A percentile compares a stretch with the other conserved stretches of the same genome.
Evolutionary conservation across 1,139 yeast species (phyloP).

Genomic region (Waltiozyma sp.): DNA sequence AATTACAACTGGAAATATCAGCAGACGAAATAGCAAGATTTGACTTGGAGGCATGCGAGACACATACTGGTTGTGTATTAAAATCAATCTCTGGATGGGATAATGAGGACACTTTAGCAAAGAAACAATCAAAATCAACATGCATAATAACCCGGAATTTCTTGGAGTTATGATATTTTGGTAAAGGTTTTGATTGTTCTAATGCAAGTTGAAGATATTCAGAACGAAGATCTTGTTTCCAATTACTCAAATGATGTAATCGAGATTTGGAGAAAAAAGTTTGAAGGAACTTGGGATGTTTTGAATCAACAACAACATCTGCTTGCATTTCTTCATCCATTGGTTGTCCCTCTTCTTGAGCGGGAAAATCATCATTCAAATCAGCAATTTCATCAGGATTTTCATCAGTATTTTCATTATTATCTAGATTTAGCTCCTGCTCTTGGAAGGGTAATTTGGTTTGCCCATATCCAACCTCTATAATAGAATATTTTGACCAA

Average conservation of each 20-base stretch:
- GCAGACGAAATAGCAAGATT: conserved; percentile 29
- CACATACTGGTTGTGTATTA: conserved; percentile 59
- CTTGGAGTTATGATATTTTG: conserved; percentile 1
- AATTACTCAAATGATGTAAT: conserved; percentile 74
- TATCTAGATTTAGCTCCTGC: too few species aligned
- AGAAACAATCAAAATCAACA: conserved; percentile 89
- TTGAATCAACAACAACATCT: conserved; percentile 36
- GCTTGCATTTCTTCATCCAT: too few species aligned
- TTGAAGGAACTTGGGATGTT: conserved; percentile 62
- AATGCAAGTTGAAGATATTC: conserved; percentile 29
- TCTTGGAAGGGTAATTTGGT: conserved; percentile 23
- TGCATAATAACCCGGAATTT: conserved; percentile 42
- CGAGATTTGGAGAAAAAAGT: conserved; percentile 73
- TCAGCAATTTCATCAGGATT: too few species aligned
- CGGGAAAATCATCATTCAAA: too few species aligned
- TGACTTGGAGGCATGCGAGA: conserved; percentile 55
- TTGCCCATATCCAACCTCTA: conserved; percentile 43
- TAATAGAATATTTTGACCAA: conserved; percentile 61
- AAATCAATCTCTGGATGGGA: conserved; percentile 46
- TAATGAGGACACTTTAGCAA: conserved; percentile 74
- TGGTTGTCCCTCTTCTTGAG: conserved; percentile 6
- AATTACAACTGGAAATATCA: conserved; percentile 91
- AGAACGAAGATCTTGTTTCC: conserved; percentile 71
- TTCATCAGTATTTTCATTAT: too few species aligned
- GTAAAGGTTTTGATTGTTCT: conserved; percentile 6